Evolutionary conservation across 768 basidiomycete genomes (phyloP), one percentile per base, ranked within the genome.

Genomic region (Phanerochaete carnosa): DNA sequence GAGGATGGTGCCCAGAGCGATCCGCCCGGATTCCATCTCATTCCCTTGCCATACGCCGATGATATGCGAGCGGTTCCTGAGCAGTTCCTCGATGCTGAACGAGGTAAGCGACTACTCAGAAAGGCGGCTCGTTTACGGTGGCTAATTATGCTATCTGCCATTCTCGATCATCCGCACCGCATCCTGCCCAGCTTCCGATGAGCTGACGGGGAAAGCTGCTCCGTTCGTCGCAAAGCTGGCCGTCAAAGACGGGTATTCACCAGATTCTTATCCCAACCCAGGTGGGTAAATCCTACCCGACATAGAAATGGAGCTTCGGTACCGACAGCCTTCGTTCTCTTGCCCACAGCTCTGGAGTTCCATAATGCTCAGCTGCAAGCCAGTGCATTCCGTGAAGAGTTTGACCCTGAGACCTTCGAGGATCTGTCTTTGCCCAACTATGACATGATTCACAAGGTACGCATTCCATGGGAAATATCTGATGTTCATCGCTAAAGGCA

Each of bases 41-140:
- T 98, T 60, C 89, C 90, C 16, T 72, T 98, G n/a, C 95, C 96
- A 0, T 99, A 91, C 70, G 90, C 92, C 3, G 97, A 99, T 69
- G 97, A 99, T 67, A 89, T 98, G 52, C 86, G 97, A 51, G 79
- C 80, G 22, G 90, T 90, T 6, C 87, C 90, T 1, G 73, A 94
- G 12, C 83, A 87, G 22, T 79, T 59, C 28, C 60, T 59, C 56
- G 22, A 84, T 57, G 87, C 80, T 7, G 77, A 80, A 65, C 80
- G 81, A 79, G 89, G 94, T 86, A 73, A 29, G 73, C 57, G 47
- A 1, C 2, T 30, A 35, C 6, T 33, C 55, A 8, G 39, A 43
- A 43, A 52, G 13, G 16, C 11, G 29, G 30, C 30, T 46, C 55
- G 15, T 2, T 55, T 56, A 23, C 47, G 25, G 45, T 61, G 37